Evolutionary conservation across 2,329 filamentous ascomycete genomes (phyloP).

Genomic region (Fusarium metavorans): DNA sequence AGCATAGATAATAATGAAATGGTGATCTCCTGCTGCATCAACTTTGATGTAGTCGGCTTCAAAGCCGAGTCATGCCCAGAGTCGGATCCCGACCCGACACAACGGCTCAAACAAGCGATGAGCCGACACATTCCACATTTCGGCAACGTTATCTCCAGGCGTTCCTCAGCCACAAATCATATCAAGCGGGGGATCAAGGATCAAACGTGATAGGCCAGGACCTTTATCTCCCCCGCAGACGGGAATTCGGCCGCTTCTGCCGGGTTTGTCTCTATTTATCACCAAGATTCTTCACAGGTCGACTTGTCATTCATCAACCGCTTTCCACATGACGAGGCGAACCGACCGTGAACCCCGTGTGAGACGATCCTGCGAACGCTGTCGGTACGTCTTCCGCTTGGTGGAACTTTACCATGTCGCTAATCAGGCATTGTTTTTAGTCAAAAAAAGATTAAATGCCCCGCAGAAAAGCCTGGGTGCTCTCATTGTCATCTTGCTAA

Average conservation of each 20-base stretch:
- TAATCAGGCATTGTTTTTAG: background rate
- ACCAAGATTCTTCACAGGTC: background rate
- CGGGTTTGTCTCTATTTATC: background rate
- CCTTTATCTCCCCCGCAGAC: background rate
- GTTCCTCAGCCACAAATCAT: background rate
- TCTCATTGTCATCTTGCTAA: slow-evolving; percentile 36
- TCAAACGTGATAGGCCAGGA: background rate
- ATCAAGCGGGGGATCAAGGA: background rate
- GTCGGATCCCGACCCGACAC: background rate
- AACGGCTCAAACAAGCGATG: background rate
- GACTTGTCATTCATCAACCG: background rate
- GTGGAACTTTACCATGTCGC: background rate
- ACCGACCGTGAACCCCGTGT: slow-evolving; percentile 23
- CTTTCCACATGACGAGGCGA: slow-evolving; percentile 12
- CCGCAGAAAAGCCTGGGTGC: slow-evolving; percentile 39
- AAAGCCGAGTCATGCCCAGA: background rate
- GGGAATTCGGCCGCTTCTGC: background rate
- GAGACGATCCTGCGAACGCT: slow-evolving; percentile 41
- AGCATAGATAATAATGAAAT: background rate
- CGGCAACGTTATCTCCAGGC: background rate
- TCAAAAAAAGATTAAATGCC: slow-evolving; percentile 43
- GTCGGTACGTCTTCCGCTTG: slow-evolving; percentile 24
- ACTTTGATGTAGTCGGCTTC: background rate
- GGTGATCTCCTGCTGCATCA: background rate
- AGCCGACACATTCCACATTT: background rate